Evolutionary conservation across 2,329 filamentous ascomycete genomes (phyloP), one percentile per base, ranked within the genome.

Genomic region (Peltaster fructicola): DNA sequence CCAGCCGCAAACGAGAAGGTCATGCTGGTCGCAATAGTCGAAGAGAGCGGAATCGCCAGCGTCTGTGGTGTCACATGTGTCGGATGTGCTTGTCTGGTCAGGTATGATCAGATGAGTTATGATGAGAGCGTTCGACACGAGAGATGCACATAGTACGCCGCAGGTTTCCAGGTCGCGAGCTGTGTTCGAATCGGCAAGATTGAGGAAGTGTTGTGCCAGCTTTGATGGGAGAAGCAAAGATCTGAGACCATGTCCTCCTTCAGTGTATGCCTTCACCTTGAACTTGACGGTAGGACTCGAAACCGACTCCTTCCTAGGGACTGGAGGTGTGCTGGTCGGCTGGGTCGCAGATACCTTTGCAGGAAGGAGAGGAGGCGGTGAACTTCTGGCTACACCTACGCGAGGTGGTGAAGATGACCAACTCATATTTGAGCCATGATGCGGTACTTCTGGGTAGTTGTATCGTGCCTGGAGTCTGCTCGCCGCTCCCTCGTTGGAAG

Each of bases 11-110:
- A 91, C 71, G 50, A 92, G 68, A 17, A 95, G 53, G 32, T 90
- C 78, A 43, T 91, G 69, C 4, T 62, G 63, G 40, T 88, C 78
- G 44, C 84, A 90, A 48, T 85, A 93, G 29, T 92, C 81, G 39
- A 93, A 84, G 14, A 93, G 63, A 1, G 71, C 69, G 22, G 36
- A 44, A 26, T 51, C 47, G 15, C 68, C 66, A 48, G 91, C 82
- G 37, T 93, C 88, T 23, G 81, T 70, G 11, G 81, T 95, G 51
- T 95, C 85, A 49, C 88, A 98, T 0, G 88, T 95, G 45, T 98
- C 85, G 3, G 75, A 73, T 0, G 85, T 93, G 42, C 76, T 75
- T 26, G 71, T 76, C 48, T 98, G 88, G 43, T 91, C 78, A 0
- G 88, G 88, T 12, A 98, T 84, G 13, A 98, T 65, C 4, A 98